Base-by-base conservation (phyloP, 2,329 filamentous ascomycete species). In the Pestalotiopsis sp. region DNA sequence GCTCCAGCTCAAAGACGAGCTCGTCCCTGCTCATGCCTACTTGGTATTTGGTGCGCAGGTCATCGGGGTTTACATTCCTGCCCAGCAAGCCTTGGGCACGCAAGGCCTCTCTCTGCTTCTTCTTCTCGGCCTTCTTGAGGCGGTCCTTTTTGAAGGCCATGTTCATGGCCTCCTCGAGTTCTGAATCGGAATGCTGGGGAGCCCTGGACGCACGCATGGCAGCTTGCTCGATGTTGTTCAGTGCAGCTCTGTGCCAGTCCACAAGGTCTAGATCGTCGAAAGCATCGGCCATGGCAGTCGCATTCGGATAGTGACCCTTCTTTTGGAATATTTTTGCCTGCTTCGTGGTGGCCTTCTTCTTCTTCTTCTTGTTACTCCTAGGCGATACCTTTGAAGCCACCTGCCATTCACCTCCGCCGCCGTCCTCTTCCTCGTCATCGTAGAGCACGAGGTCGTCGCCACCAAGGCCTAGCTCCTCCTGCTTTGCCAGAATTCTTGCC, bases 231-330 rank as follows among this genome's bases (percentile, higher is more conserved):
- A 86, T 89, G 59, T 80, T 78, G 67, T 85, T 87, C 5, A 94
- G 78, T 66, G 90, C 93, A 1, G 91, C 90, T 31, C 90, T 86
- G 17, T 92, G 87, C 81, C 92, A 93, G 75, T 97, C 93, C 91
- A 96, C 95, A 59, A 97, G 84, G 75, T 97, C 94, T 71, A 97
- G 91, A 9, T 90, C 92, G 70, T 91, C 89, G 70, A 89, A 87
- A 2, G 80, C 81, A 68, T 90, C 79, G 11, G 81, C 80, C 71
- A 84, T 78, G 41, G 79, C 75, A 25, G 79, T 78, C 38, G 83
- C 83, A 68, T 77, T 83, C 7, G 80, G 79, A 66, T 80, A 82
- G 61, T 77, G 74, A 13, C 78, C 79, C 39, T 74, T 73, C 27
- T 71, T 73, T 65, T 74, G 73, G n/a, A 75, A 68, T 6, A 77